Conservation (phyloP, 1,284 basidiomycete species). For the Apiotrichum siamense region DNA sequence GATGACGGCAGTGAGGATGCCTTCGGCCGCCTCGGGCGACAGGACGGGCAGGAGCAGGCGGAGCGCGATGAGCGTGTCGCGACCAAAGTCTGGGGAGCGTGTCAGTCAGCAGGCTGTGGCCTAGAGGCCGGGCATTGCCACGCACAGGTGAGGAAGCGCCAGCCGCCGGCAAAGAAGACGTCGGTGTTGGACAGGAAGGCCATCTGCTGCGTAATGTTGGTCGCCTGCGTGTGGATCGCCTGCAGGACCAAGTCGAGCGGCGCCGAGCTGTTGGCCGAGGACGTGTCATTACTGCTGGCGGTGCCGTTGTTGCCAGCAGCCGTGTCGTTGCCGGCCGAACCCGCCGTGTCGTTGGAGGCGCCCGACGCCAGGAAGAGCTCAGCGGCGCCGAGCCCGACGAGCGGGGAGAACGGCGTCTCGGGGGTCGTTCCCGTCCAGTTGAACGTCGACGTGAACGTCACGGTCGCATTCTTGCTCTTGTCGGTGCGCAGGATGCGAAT, state of each 20-base stretch:
- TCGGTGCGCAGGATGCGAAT: constrained; percentile 34
- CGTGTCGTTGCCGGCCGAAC: neutral
- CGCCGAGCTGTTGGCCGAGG: neutral
- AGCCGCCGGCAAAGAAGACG: constrained; percentile 51
- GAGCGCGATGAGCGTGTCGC: constrained; percentile 50
- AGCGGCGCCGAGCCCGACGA: constrained; percentile 38
- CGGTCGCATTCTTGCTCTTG: constrained; percentile 25
- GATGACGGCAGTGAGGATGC: constrained; percentile 49
- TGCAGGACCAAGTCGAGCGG: constrained; percentile 31
- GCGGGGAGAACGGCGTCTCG: constrained; percentile 20
- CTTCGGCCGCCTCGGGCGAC: constrained; percentile 48
- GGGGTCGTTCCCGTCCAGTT: constrained; percentile 45
- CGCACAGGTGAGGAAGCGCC: constrained; percentile 50
- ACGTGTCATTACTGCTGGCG: neutral
- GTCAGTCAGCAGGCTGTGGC: too few relatives aligned
- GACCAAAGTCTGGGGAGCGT: constrained; percentile 48
- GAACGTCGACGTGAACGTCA: constrained; percentile 45
- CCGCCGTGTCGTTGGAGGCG: neutral
- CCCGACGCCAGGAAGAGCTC: constrained; percentile 37
- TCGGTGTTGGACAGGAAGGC: constrained; percentile 42
- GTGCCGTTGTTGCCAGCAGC: neutral
- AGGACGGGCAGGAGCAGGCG: constrained; percentile 48
- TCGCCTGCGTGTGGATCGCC: constrained; percentile 36
- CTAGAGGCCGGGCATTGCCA: too few relatives aligned
- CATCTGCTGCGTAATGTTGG: constrained; percentile 41